These are phyloP conservation scores for Erucastrum elatum DNA, from an alignment of 345 rosid genomes.

Conservation along the genomic window DNA sequence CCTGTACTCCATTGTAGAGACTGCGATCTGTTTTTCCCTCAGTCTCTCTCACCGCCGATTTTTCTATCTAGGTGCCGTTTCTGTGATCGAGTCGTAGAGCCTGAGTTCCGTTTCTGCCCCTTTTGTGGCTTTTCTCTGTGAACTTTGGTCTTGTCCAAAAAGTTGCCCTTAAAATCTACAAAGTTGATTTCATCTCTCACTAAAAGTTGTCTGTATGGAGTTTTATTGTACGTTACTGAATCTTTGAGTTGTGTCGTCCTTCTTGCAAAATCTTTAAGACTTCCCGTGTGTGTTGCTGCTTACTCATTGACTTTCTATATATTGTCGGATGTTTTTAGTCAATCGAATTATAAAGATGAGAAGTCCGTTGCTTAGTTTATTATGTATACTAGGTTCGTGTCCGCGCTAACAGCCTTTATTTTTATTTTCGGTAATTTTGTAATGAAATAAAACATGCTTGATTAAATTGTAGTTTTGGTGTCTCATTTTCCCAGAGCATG, in stretches of 20 bases:
- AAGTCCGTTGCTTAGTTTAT: not conserved
- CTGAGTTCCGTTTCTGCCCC: constrained; percentile 82
- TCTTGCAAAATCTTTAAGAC: not conserved
- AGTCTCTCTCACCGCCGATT: constrained; percentile 31
- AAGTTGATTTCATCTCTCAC: not conserved
- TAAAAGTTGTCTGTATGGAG: not conserved
- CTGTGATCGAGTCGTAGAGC: constrained; percentile 57
- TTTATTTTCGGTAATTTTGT: no score
- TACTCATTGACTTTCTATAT: no score
- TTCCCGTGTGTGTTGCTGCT: not conserved
- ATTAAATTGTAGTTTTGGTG: no score
- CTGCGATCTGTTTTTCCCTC: constrained; percentile 71
- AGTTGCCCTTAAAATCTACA: not conserved
- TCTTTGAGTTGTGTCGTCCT: not conserved
- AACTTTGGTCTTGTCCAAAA: not conserved
- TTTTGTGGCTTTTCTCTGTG: constrained; percentile 69
- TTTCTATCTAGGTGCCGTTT: constrained; percentile 53
- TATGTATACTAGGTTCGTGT: no score
- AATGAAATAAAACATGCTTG: no score
- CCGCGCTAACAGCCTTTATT: no score
- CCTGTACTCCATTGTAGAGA: constrained; percentile 56
- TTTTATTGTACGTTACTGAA: not conserved
- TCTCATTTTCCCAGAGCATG: no score
- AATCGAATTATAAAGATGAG: not conserved
- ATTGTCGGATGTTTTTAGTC: not conserved